A percentile compares a stretch with the other conserved stretches of the same genome.
phyloP scores from a whole-genome alignment of 164 flowering plant species.

The Kalanchoe fedtschenkoi region DNA sequence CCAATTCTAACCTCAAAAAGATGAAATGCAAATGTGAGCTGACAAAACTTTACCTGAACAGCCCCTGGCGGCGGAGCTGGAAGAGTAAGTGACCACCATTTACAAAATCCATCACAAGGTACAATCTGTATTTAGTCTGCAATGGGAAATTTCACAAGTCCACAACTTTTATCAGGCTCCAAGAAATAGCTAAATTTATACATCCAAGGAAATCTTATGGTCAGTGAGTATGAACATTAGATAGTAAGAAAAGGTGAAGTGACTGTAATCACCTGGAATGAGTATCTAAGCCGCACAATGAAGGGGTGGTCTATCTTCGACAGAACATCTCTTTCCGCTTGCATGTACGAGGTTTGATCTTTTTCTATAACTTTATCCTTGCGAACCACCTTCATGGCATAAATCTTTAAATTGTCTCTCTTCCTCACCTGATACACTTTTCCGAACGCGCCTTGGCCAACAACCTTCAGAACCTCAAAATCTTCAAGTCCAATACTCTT shows the following conservation, averaged over 20 bases:
- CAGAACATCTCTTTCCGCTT: conserved; percentile 78
- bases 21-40: not conserved
- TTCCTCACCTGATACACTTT: conserved; percentile 88
- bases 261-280: conserved; percentile 52
- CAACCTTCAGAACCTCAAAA: conserved; percentile 77
- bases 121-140: conserved; percentile 74
- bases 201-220: not conserved
- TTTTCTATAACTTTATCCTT: conserved; percentile 79
- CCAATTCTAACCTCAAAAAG: not conserved
- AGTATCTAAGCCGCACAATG: conserved; percentile 79
- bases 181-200: not conserved
- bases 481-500: conserved; percentile 55
- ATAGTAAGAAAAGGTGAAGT: no score
- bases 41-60: conserved; percentile 47
- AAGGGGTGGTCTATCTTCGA: conserved; percentile 76
- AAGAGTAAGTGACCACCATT: conserved; percentile 86
- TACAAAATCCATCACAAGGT: conserved; percentile 73
- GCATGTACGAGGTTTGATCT: conserved; percentile 78
- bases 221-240: not conserved
- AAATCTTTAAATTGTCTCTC: conserved; percentile 61
- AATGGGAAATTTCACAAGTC: not conserved
- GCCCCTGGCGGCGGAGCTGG: conserved; percentile 73
- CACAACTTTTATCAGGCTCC: not conserved
- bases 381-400: conserved; percentile 92
- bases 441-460: conserved; percentile 89